Base-by-base conservation (phyloP, 176 grass and related monocot species). In the Luzula sylvatica region DNA sequence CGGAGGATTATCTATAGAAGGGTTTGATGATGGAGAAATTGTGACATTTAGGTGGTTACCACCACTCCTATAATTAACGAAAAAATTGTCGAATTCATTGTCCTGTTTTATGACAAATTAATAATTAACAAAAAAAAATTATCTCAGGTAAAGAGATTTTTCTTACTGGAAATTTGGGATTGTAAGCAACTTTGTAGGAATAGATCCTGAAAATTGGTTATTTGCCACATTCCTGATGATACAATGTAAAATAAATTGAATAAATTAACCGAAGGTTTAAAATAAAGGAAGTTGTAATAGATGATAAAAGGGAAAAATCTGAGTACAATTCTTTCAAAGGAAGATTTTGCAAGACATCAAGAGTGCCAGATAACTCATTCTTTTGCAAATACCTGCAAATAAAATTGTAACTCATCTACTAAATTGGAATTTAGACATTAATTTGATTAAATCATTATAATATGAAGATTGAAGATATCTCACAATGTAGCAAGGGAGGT, bases 321-420 rank as follows among this genome's bases (percentile, higher is more conserved):
- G n/a, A n/a, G n/a, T 96, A 96, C 90, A 96, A 77, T 78, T 96
- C 81, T 86, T 79, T 72, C 45, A 96, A 72, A 32, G 90, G 68
- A 29, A 96, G 90, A 78, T 82, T 69, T 77, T 89, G 72, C 84
- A 96, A 79, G 20, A 86, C 74, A 68, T 79, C 52, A 27, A 96
- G 90, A 17, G 62, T 82, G 2, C 90, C 84, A 47, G 77, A 77
- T 61, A 96, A 60, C 23, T 58, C 59, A 74, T 96, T 89, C 55
- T 89, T 65, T 67, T 96, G 84, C 53, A 89, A 29, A 56, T 82
- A 77, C 74, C 90, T 96, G 74, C 51, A 75, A 9, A 59, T 69
- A 1, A 59, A 65, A 8, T 47, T 42, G 8, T 42, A 8, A 9
- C 14, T 48, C 19, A 29, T 6, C 13, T 14, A 28, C 46, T 38